Base-by-base conservation (phyloP, 129 eudicot genomes). In the Saussurea involucrata region DNA sequence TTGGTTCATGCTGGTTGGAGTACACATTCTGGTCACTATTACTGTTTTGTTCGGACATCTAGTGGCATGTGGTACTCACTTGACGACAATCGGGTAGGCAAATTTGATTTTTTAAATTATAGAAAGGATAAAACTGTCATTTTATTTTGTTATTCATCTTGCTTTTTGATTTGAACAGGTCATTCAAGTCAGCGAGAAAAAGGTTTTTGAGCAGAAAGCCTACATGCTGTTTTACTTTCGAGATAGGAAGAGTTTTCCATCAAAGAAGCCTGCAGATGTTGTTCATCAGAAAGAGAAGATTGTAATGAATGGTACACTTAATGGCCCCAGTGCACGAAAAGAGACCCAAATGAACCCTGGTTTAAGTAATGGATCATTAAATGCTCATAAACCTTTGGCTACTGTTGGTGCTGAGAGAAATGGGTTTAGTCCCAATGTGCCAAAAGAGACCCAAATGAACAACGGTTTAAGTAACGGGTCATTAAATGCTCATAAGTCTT, bases 1-100 rank as follows among this genome's bases (percentile, higher is more conserved):
- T 84, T 95, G 81, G 99, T 95, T 88, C 99, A 95, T 92, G 92
- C 96, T 71, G 99, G 99, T 75, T 86, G 99, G 97, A 95, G 95
- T 79, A 95, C 96, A 49, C 97, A 85, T 85, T 95, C 92, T 60
- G 97, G 99, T 70, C 99, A 95, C 61, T 95, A 95, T 69, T 95
- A 92, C 86, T 95, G 96, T 80, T 95, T 86, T 87, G 90, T 95
- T 60, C 86, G 99, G 55, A 87, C 99, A 32, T 95, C 99, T 66
- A 95, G 90, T 78, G 97, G 97, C 85, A 81, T 89, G 87, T 95
- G 99, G 99, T 92, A 89, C 86, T 77, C 89, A 20, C 97, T 92
- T 73, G 96, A 95, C 63, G 99, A 95, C 85, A 92, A 92, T 79
- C 86, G 86, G 92, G 99, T 95, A 87, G 15, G 44, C 73, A 27